Conservation (phyloP, 1,284 basidiomycete genomes). For the Ceratobasidium sp. region DNA sequence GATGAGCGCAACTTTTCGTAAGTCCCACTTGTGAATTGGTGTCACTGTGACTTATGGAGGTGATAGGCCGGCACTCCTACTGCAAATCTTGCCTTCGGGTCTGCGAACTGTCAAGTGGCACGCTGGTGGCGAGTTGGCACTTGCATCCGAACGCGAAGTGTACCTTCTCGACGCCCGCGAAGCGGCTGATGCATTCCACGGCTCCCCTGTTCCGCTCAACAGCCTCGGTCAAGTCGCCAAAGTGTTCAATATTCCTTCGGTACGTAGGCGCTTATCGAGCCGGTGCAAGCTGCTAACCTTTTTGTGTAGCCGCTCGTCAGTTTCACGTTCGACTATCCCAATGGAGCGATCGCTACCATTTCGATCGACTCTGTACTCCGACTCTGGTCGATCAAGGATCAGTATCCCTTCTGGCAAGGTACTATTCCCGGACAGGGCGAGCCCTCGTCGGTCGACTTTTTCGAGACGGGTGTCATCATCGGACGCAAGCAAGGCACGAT, state of each 20-base stretch:
- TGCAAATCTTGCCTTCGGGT: constrained; percentile 66
- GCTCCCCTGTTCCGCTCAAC: constrained; percentile 67
- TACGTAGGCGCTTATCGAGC: constrained; percentile 52
- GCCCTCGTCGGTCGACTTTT: constrained; percentile 79
- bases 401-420: constrained; percentile 72
- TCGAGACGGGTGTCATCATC: constrained; percentile 78
- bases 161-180: constrained; percentile 74
- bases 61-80: constrained; percentile 67
- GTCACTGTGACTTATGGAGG: constrained; percentile 9
- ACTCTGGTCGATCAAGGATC: constrained; percentile 78
- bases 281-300: background rate
- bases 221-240: constrained; percentile 71
- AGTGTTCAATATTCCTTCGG: constrained; percentile 70
- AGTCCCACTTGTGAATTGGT: constrained; percentile 50
- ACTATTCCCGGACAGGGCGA: constrained; percentile 76
- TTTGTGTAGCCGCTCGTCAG: constrained; percentile 69
- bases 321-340: constrained; percentile 79
- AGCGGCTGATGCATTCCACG: constrained; percentile 62
- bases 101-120: constrained; percentile 85
- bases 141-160: constrained; percentile 74
- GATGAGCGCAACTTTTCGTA: constrained; percentile 72
- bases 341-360: constrained; percentile 76
- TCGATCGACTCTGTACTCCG: constrained; percentile 79
- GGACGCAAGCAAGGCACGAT: constrained; percentile 80
- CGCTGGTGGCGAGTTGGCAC: constrained; percentile 74